A percentile compares a stretch with the other conserved stretches of the same genome.
phyloP scores from a whole-genome alignment of 2,329 filamentous ascomycete genomes.

The Dactylellina parvicollis region DNA sequence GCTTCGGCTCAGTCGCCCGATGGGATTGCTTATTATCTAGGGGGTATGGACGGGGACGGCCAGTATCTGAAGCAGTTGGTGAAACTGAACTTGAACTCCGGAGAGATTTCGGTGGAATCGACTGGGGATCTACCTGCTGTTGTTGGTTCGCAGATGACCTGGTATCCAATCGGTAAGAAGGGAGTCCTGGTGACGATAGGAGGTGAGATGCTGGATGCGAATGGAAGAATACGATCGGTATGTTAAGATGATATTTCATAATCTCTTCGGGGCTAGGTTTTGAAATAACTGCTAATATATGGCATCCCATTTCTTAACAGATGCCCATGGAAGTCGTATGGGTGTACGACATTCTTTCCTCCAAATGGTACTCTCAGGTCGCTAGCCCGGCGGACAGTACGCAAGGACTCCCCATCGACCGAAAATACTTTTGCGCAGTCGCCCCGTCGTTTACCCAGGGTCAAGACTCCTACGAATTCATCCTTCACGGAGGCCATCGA shows the following conservation, averaged over 20 bases:
- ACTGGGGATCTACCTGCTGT: constrained; percentile 23
- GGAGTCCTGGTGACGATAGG: constrained; percentile 27
- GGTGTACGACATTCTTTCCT: constrained; percentile 39
- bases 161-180: constrained; percentile 42
- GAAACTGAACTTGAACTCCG: constrained; percentile 20
- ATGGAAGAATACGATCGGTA: constrained; percentile 27
- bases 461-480: constrained; percentile 28
- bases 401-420: constrained; percentile 29
- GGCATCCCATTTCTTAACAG: constrained; percentile 5
- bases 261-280: too few species aligned
- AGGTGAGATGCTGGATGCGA: constrained; percentile 22
- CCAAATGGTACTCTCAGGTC: constrained; percentile 30
- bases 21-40: constrained; percentile 33
- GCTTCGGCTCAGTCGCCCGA: constrained; percentile 40
- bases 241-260: not conserved
- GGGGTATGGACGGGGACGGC: constrained; percentile 23
- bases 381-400: constrained; percentile 18
- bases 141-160: constrained; percentile 32
- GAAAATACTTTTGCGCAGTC: constrained; percentile 42
- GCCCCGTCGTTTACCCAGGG: constrained; percentile 17
- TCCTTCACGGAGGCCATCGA: constrained; percentile 35
- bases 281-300: too few species aligned
- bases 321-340: constrained; percentile 27
- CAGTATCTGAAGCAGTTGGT: constrained; percentile 31
- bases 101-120: constrained; percentile 22